phyloP scores from a whole-genome alignment of 495 filamentous ascomycete genomes.

The Aspergillus indologenus region DNA sequence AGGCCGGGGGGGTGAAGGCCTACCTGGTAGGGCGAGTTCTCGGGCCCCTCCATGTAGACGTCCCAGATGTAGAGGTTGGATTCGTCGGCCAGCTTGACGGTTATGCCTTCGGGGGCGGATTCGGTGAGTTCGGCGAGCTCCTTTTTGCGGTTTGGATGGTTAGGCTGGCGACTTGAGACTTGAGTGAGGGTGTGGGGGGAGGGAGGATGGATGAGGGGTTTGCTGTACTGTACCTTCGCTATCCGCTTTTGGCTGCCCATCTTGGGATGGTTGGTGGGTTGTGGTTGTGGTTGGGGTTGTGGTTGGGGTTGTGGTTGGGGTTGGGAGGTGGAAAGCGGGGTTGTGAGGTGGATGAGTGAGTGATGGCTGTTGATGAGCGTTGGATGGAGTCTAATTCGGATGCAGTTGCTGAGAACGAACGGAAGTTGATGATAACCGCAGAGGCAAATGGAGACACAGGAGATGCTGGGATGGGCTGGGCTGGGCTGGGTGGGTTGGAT shows the following conservation, averaged over 20 bases:
- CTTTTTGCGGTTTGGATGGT: slow-evolving; percentile 38
- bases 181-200: not conserved
- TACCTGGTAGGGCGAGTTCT: slow-evolving; percentile 69
- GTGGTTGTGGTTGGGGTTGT: slow-evolving; percentile 7
- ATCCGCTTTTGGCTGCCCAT: slow-evolving; percentile 60
- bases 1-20: slow-evolving; percentile 9
- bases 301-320: slow-evolving; percentile 18
- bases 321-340: slow-evolving; percentile 13
- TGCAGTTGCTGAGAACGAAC: too few relatives aligned
- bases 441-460: not conserved
- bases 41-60: slow-evolving; percentile 70
- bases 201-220: slow-evolving; percentile 3
- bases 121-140: slow-evolving; percentile 67
- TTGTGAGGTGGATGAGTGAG: not conserved
- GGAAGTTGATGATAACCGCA: too few relatives aligned
- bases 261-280: slow-evolving; percentile 2
- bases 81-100: slow-evolving; percentile 61
- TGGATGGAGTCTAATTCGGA: too few relatives aligned
- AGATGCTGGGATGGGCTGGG: too few relatives aligned
- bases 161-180: too few relatives aligned
- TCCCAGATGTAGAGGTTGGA: slow-evolving; percentile 84
- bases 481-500: not conserved
- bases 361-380: too few relatives aligned
- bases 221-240: slow-evolving; percentile 54
- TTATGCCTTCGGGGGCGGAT: slow-evolving; percentile 63